These are phyloP conservation scores for Tuber aestivum DNA, from an alignment of 495 filamentous ascomycete genomes.

Conservation along the genomic window DNA sequence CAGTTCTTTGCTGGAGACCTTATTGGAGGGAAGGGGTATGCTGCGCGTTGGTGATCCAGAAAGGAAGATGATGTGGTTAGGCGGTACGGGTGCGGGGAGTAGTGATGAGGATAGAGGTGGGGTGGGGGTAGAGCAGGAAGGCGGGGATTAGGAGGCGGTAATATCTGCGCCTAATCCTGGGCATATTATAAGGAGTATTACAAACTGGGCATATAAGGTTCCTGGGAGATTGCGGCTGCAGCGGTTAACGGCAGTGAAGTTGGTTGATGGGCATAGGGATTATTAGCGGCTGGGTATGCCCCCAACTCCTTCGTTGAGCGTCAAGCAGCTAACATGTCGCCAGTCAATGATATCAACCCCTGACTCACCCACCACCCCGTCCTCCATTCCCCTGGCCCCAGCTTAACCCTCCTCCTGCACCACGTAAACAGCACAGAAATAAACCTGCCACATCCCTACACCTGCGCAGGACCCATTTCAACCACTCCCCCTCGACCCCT, in stretches of 20 bases:
- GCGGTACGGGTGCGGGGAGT: constrained; percentile 44
- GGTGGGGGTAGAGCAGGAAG: constrained; percentile 50
- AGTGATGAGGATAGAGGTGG: constrained; percentile 48
- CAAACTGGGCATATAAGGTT: constrained; percentile 14
- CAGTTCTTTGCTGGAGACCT: constrained; percentile 79
- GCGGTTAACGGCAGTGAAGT: constrained; percentile 73
- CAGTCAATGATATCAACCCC: constrained; percentile 63
- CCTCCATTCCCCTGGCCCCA: constrained; percentile 77
- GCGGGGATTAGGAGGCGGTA: constrained; percentile 57
- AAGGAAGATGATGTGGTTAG: constrained; percentile 51
- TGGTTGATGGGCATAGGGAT: constrained; percentile 58
- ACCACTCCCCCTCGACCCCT: constrained; percentile 68
- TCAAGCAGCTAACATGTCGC: background rate
- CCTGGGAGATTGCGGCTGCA: constrained; percentile 72
- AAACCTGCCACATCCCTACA: constrained; percentile 84
- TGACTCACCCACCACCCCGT: constrained; percentile 88
- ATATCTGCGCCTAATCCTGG: constrained; percentile 69
- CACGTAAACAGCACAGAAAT: constrained; percentile 79
- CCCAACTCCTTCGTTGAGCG: background rate
- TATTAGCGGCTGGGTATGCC: constrained; percentile 51
- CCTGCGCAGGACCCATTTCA: constrained; percentile 69
- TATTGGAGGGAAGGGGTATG: constrained; percentile 78
- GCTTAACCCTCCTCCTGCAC: constrained; percentile 78
- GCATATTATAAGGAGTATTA: constrained; percentile 63
- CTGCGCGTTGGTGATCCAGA: constrained; percentile 57